Evolutionary conservation across 2,329 filamentous ascomycete genomes (phyloP).

Genomic region (Arthrobotrys sinensis): DNA sequence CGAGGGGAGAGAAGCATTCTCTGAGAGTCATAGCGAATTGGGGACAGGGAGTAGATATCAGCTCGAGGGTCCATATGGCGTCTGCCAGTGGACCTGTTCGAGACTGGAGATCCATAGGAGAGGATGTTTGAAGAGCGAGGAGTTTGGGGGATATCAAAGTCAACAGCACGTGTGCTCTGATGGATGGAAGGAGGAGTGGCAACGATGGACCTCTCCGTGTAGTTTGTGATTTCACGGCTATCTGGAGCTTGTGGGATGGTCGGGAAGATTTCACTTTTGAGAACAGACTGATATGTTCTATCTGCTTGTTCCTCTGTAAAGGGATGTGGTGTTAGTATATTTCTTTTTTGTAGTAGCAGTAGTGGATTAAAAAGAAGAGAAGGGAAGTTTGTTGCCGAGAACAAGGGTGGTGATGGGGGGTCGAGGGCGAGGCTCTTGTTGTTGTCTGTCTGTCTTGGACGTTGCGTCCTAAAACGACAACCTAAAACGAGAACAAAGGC

Average conservation of each 20-base stretch:
- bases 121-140: constrained; percentile 99
- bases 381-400: constrained; percentile 2
- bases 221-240: constrained; percentile 56
- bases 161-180: constrained; percentile 55
- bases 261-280: constrained; percentile 94
- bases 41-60: constrained; percentile 95
- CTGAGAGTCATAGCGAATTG: constrained; percentile 92
- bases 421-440: constrained; percentile 28
- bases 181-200: constrained; percentile 63
- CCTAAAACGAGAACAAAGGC: constrained; percentile 37
- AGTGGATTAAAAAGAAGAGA: constrained; percentile 14
- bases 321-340: constrained; percentile 28
- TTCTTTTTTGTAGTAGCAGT: not conserved
- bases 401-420: constrained; percentile 20
- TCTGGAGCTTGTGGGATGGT: constrained; percentile 84
- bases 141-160: constrained; percentile 77
- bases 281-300: constrained; percentile 86
- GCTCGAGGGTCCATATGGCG: constrained; percentile 90
- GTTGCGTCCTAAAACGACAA: constrained; percentile 28
- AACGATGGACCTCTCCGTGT: constrained; percentile 57
- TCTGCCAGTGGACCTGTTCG: constrained; percentile 80
- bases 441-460: constrained; percentile 20
- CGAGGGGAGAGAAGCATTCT: constrained; percentile 92
- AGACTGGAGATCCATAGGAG: constrained; percentile 82
- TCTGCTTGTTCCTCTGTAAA: constrained; percentile 88